Evolutionary conservation across 208 protist species (phyloP).

Genomic region (Leishmania tarentolae): DNA sequence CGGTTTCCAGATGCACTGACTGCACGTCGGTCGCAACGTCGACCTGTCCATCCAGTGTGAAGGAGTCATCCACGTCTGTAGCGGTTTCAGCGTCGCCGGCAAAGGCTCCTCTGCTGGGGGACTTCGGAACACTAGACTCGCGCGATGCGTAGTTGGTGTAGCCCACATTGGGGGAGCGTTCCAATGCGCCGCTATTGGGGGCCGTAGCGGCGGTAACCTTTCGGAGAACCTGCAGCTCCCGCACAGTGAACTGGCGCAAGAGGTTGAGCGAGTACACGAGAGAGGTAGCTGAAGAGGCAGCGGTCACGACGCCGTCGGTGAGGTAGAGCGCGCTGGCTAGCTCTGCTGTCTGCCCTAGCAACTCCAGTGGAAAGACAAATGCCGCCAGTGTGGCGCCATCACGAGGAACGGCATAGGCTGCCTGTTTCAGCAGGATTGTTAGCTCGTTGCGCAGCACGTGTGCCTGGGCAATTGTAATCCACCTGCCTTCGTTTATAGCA

Average conservation of each 20-base stretch:
- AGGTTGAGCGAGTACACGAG: slow-evolving; percentile 50
- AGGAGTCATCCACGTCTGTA: slow-evolving; percentile 35
- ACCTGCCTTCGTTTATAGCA: slow-evolving; percentile 10
- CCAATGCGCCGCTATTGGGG: not conserved
- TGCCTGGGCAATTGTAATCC: slow-evolving; percentile 21
- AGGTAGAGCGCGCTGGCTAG: not conserved
- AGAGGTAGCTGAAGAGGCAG: not conserved
- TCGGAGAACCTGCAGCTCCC: slow-evolving; percentile 62
- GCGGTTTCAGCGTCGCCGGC: slow-evolving; percentile 34
- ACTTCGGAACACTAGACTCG: slow-evolving; percentile 45
- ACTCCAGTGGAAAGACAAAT: slow-evolving; percentile 32
- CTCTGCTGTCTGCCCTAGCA: slow-evolving; percentile 1
- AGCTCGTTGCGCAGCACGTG: slow-evolving; percentile 25
- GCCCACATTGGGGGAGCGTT: slow-evolving; percentile 24
- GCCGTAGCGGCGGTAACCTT: slow-evolving; percentile 21
- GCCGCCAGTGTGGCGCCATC: slow-evolving; percentile 18
- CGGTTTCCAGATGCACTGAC: slow-evolving; percentile 51
- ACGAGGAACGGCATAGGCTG: slow-evolving; percentile 24
- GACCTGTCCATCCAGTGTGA: slow-evolving; percentile 18
- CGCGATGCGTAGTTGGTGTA: slow-evolving; percentile 26
- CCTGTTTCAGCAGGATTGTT: slow-evolving; percentile 20
- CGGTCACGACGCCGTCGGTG: not conserved
- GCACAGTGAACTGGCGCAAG: slow-evolving; percentile 61
- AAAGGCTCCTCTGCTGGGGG: slow-evolving; percentile 32
- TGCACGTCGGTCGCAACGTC: slow-evolving; percentile 28